Conservation (phyloP, 1,284 basidiomycete genomes). For the Melampsora americana region DNA sequence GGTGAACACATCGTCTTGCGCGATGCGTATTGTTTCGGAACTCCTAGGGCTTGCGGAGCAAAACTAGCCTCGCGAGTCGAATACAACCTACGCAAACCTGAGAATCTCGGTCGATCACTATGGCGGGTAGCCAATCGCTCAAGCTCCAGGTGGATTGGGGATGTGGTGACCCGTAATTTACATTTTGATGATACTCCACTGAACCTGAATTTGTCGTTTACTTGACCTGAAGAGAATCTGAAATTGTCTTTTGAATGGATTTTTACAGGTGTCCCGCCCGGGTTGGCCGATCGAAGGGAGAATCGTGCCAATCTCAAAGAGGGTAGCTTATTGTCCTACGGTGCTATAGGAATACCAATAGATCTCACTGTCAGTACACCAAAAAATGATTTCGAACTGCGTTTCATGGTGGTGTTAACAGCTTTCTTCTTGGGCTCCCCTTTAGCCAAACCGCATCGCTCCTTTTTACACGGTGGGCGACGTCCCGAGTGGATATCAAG, state of each 20-base stretch:
- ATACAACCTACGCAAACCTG: constrained; percentile 23
- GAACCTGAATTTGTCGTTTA: not conserved
- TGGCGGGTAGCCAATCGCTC: constrained; percentile 16
- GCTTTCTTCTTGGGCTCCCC: not conserved
- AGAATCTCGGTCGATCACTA: not conserved
- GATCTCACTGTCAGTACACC: constrained; percentile 7
- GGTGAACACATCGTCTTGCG: constrained; percentile 16
- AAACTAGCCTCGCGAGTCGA: constrained; percentile 20
- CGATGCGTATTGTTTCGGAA: constrained; percentile 27
- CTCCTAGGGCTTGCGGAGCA: constrained; percentile 24
- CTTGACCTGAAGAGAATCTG: too few relatives aligned
- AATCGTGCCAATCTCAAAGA: not conserved
- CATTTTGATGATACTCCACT: too few relatives aligned
- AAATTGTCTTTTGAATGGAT: not conserved
- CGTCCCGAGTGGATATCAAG: not conserved
- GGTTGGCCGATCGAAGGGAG: constrained; percentile 6
- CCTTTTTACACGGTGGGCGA: too few relatives aligned
- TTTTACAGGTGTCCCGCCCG: constrained; percentile 25
- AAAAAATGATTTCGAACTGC: not conserved
- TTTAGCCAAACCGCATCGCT: not conserved
- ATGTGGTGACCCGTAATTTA: constrained; percentile 15
- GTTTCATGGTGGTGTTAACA: not conserved
- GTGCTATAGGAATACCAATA: constrained; percentile 16
- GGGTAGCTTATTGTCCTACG: constrained; percentile 17
- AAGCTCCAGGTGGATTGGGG: constrained; percentile 9